Conservation (phyloP, 208 protist genomes). For the Leishmania tropica region DNA sequence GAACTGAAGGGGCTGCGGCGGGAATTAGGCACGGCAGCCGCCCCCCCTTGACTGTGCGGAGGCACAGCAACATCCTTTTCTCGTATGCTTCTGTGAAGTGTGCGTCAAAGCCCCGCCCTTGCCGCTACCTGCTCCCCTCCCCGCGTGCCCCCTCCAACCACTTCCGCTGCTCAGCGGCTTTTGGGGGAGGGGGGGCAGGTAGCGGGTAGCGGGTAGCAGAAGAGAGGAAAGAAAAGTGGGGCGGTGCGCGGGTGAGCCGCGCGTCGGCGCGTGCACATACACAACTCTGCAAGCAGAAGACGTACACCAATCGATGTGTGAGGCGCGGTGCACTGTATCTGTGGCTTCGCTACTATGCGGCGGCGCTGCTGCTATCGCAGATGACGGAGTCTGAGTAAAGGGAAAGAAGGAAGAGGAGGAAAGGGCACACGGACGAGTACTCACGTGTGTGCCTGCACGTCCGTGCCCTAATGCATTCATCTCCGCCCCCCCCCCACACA, state of each 20-base stretch:
- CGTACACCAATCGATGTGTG: background rate
- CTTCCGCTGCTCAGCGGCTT: background rate
- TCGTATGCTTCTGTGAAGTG: background rate
- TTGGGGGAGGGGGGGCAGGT: too few species aligned
- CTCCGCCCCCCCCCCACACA: background rate
- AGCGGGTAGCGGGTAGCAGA: background rate
- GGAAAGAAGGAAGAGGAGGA: background rate
- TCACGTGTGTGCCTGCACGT: background rate
- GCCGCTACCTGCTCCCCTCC: background rate
- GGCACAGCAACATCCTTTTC: background rate
- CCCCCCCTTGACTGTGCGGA: background rate
- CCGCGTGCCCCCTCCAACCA: background rate
- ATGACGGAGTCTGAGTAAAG: background rate
- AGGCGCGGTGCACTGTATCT: background rate
- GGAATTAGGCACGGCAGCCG: constrained; percentile 28
- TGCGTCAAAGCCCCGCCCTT: background rate
- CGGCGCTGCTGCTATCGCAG: too few species aligned
- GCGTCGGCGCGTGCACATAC: background rate
- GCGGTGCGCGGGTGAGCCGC: background rate
- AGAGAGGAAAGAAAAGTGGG: background rate
- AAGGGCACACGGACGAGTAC: background rate
- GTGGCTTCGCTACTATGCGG: background rate
- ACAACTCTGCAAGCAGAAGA: background rate
- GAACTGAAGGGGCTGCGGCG: constrained; percentile 57
- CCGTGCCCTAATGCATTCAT: background rate